phyloP scores from a whole-genome alignment of 257 asterid genomes.

The Solanum paucissectum region DNA sequence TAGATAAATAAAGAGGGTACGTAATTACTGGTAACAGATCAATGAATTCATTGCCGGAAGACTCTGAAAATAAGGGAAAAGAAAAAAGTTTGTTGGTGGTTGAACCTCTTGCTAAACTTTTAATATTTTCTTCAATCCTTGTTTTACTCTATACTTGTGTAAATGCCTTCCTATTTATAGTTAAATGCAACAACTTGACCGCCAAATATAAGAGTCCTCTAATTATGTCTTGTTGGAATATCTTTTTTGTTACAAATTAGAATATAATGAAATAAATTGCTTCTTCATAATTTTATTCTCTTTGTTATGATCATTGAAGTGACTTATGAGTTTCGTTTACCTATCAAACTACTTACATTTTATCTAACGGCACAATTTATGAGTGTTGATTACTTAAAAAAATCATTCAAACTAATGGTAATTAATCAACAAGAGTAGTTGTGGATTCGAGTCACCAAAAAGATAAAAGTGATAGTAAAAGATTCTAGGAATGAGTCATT shows the following conservation, averaged over 20 bases:
- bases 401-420: not conserved
- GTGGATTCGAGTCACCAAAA: too few relatives aligned
- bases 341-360: not conserved
- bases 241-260: not conserved
- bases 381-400: not conserved
- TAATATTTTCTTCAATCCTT: not conserved
- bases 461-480: too few relatives aligned
- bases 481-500: too few relatives aligned
- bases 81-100: conserved; percentile 24
- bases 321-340: not conserved
- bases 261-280: not conserved
- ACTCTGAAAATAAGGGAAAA: not conserved
- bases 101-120: conserved; percentile 5
- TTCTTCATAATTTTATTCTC: not conserved
- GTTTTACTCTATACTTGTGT: not conserved
- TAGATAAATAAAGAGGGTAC: not conserved
- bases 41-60: conserved; percentile 6
- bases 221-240: not conserved
- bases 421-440: not conserved
- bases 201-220: not conserved
- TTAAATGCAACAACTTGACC: not conserved
- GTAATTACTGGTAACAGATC: conserved; percentile 35
- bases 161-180: not conserved
- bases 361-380: not conserved
- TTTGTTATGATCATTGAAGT: not conserved